These are phyloP conservation scores for Annulohypoxylon truncatum DNA, from an alignment of 2,329 filamentous ascomycete genomes.

Conservation along the genomic window DNA sequence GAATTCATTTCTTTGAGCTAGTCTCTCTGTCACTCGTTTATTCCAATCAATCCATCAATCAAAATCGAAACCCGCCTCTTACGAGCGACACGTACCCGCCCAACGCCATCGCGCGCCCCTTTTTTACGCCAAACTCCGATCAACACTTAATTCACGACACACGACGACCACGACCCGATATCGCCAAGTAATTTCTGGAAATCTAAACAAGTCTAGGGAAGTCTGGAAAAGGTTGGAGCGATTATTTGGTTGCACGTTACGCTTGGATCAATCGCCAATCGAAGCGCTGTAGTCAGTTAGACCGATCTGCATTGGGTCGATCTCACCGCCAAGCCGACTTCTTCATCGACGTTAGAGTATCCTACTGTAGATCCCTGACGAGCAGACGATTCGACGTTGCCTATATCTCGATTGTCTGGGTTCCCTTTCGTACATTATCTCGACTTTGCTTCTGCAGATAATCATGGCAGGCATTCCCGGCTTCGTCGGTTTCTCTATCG, in stretches of 20 bases:
- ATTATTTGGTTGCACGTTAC: constrained; percentile 2
- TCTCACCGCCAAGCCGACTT: constrained; percentile 37
- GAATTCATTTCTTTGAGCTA: constrained; percentile 56
- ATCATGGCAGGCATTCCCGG: constrained; percentile 47
- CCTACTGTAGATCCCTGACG: constrained; percentile 38
- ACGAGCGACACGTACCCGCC: constrained; percentile 19
- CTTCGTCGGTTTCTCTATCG: constrained; percentile 47
- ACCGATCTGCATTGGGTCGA: constrained; percentile 42
- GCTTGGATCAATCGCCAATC: constrained; percentile 34
- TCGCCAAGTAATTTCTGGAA: not conserved
- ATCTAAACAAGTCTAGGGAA: not conserved
- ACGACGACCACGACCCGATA: constrained; percentile 22
- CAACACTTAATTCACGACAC: constrained; percentile 7
- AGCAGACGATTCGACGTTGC: constrained; percentile 19
- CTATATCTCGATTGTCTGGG: constrained; percentile 6
- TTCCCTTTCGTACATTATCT: constrained; percentile 1
- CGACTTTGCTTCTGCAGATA: constrained; percentile 8
- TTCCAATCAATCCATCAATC: constrained; percentile 32
- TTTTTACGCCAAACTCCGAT: constrained; percentile 28
- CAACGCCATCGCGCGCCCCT: constrained; percentile 31
- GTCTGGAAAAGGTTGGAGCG: not conserved
- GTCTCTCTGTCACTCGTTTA: constrained; percentile 61
- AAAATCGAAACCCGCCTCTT: constrained; percentile 23
- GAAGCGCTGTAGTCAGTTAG: constrained; percentile 32
- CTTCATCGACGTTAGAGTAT: constrained; percentile 27